These are phyloP conservation scores for Glycyrrhiza uralensis DNA, from an alignment of 306 rosid genomes.

Conservation along the genomic window DNA sequence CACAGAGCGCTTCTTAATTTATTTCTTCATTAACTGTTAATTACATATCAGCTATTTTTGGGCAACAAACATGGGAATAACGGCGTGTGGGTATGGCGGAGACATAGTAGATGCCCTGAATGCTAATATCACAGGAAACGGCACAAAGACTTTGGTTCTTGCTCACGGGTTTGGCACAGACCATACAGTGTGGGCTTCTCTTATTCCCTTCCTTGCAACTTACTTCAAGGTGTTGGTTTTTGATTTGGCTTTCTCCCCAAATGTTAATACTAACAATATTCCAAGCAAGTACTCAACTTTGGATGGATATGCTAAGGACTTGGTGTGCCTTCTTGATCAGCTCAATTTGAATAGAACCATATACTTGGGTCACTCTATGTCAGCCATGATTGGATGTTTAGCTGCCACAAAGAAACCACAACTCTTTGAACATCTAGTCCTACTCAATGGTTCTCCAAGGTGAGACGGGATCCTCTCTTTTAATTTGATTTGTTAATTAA, in stretches of 20 bases:
- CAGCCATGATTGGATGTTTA: constrained; percentile 54
- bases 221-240: constrained; percentile 57
- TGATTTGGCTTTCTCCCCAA: constrained; percentile 49
- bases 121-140: constrained; percentile 48
- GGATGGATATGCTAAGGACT: constrained; percentile 42
- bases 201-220: constrained; percentile 45
- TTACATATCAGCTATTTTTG: too few relatives aligned
- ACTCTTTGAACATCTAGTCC: constrained; percentile 48
- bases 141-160: constrained; percentile 42
- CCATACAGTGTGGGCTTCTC: constrained; percentile 40
- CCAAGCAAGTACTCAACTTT: constrained; percentile 40
- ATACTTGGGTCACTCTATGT: constrained; percentile 55
- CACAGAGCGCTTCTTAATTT: neutral
- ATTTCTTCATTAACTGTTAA: neutral
- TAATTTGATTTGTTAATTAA: too few relatives aligned
- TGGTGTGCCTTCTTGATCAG: constrained; percentile 47
- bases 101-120: constrained; percentile 40
- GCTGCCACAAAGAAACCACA: constrained; percentile 46
- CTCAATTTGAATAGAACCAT: constrained; percentile 40
- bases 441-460: constrained; percentile 52
- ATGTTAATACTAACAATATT: constrained; percentile 28
- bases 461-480: too few relatives aligned
- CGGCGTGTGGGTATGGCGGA: constrained; percentile 15
- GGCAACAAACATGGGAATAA: constrained; percentile 26
- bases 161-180: constrained; percentile 51